Evolutionary conservation across 352 stramenopile genomes (phyloP).

Genomic region (Stramenopiles sp.): DNA sequence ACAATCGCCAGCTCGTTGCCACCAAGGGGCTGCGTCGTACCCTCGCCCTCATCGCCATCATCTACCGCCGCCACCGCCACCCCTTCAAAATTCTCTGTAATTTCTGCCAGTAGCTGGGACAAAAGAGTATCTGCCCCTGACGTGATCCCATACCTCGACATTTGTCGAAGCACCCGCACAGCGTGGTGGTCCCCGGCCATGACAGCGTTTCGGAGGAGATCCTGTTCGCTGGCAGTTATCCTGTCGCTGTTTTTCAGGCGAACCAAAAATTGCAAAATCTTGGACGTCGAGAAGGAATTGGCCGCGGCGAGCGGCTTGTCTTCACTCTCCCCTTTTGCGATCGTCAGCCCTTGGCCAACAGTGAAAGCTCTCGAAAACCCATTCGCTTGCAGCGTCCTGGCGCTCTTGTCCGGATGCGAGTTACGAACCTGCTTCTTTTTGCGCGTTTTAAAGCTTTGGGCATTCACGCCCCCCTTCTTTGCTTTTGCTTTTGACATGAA

Average conservation of each 20-base stretch:
- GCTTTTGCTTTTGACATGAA: no score
- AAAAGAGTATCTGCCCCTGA: not conserved
- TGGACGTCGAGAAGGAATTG: not conserved
- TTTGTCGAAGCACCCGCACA: not conserved
- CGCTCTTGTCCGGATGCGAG: no score
- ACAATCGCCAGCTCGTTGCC: not conserved
- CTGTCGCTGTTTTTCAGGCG: not conserved
- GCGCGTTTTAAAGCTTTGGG: no score
- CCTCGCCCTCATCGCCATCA: not conserved
- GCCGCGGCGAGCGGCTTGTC: no score
- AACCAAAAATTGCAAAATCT: not conserved
- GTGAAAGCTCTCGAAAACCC: no score
- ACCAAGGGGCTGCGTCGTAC: no score
- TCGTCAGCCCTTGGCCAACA: no score
- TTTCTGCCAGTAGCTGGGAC: not conserved
- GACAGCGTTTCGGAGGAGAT: not conserved
- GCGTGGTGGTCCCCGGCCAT: not conserved
- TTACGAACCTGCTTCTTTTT: no score
- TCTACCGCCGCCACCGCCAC: no score
- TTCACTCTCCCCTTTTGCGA: no score
- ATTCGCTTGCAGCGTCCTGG: no score
- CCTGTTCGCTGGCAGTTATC: not conserved
- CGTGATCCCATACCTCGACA: not conserved
- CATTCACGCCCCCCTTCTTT: no score
- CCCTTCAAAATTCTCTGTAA: not conserved